Conservation (phyloP, 305 asterid species). For the Plantago coronopus region DNA sequence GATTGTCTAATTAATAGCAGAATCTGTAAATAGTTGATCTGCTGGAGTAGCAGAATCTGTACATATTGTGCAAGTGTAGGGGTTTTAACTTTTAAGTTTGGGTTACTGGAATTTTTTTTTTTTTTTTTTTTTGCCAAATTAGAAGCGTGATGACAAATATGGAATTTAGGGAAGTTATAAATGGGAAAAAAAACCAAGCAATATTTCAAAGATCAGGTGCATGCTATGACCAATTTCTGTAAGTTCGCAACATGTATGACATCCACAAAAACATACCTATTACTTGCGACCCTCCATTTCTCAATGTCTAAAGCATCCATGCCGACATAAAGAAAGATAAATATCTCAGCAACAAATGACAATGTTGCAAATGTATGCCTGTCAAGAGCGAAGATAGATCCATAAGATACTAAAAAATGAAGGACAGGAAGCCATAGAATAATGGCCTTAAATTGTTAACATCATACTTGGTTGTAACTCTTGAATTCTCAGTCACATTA, state of each 20-base stretch:
- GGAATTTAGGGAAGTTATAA: background rate
- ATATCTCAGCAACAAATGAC: conserved; percentile 57
- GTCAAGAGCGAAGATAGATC: conserved; percentile 26
- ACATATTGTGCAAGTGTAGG: background rate
- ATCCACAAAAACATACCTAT: conserved; percentile 32
- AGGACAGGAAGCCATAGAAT: conserved; percentile 10
- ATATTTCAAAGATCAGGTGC: conserved; percentile 8
- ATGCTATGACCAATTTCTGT: background rate
- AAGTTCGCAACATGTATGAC: background rate
- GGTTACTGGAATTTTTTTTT: too few species aligned
- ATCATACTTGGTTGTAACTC: conserved; percentile 57
- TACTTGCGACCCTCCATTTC: conserved; percentile 55
- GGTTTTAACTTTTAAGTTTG: background rate
- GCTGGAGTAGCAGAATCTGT: background rate
- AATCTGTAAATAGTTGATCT: background rate
- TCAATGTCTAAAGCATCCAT: conserved; percentile 65
- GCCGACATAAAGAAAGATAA: conserved; percentile 60
- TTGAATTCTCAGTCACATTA: conserved; percentile 62
- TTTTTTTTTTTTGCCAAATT: background rate
- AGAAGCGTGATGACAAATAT: background rate
- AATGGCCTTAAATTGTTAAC: conserved; percentile 6
- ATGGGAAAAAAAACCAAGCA: background rate
- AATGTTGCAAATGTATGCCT: conserved; percentile 58
- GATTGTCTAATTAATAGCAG: background rate
- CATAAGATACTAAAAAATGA: conserved; percentile 10